phyloP scores from a whole-genome alignment of 352 stramenopile genomes.

The Pythium diclinum region DNA sequence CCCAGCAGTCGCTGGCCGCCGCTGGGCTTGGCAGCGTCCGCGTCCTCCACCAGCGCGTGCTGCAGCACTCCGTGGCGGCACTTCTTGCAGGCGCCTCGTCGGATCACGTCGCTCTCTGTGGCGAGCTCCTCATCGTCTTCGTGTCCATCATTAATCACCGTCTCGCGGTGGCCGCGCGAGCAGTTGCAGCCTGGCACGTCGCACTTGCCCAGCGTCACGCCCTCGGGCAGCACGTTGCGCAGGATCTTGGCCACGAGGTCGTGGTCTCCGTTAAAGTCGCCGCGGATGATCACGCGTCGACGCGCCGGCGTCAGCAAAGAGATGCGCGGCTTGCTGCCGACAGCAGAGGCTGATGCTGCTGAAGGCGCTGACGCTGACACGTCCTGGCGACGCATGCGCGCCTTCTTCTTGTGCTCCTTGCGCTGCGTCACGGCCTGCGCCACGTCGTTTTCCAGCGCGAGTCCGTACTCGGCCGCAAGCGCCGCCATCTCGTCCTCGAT shows the following conservation, averaged over 20 bases:
- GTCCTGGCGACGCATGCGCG: constrained; percentile 37
- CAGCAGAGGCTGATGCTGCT: not conserved
- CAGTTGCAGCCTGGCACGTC: constrained; percentile 65
- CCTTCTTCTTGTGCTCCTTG: constrained; percentile 47
- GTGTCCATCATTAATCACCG: constrained; percentile 26
- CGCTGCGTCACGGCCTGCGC: constrained; percentile 54
- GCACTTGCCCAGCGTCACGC: constrained; percentile 45
- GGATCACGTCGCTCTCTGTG: constrained; percentile 31
- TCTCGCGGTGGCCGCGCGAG: constrained; percentile 30
- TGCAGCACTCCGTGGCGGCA: constrained; percentile 74
- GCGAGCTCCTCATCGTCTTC: constrained; percentile 26
- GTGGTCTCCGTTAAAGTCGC: constrained; percentile 35
- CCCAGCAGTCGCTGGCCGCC: constrained; percentile 63
- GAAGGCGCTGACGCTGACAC: constrained; percentile 12
- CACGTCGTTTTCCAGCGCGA: constrained; percentile 67
- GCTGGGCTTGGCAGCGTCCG: constrained; percentile 37
- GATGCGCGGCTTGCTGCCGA: constrained; percentile 1
- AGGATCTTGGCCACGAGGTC: constrained; percentile 40
- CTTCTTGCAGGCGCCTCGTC: constrained; percentile 43
- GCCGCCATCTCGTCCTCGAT: constrained; percentile 86
- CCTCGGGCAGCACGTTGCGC: constrained; percentile 51
- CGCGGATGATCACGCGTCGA: constrained; percentile 6
- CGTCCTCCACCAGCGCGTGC: constrained; percentile 47
- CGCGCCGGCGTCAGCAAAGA: constrained; percentile 18
- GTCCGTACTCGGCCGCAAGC: constrained; percentile 73